Base-by-base conservation (phyloP, 495 filamentous ascomycete species). In the Ramalina intermedia region DNA sequence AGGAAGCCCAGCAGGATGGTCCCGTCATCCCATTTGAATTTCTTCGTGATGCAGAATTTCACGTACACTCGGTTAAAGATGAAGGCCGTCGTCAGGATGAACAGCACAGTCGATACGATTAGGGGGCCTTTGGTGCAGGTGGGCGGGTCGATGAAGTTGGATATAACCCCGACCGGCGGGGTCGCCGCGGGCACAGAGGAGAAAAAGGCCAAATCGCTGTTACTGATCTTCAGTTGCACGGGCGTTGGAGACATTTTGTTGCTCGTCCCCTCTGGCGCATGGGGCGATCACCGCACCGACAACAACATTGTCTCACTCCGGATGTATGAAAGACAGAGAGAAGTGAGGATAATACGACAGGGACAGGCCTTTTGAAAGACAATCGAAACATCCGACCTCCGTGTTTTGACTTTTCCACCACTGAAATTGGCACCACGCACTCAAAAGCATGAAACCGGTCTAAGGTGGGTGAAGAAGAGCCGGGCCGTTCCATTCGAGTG, bases 21-120 rank as follows among this genome's bases (percentile, higher is more conserved):
- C 26, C 41, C 17, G 29, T 50, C 52, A 17, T 54, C 52, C 52
- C 41, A 54, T 6, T 17, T 26, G 6, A 35, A 40, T 29, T 42
- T 50, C 13, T 37, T 33, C 17, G 46, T 16, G 8, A 54, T 37
- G 24, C 16, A 41, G 1, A 42, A 16, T 16, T 54, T 54, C 13
- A 29, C 40, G 20, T 54, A 50, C 12, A 37, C 14, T 17, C 52
- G 47, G 18, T 41, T 49, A 0, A 50, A 14, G 1, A 45, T 4
- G 14, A 54, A 50, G 1, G 41, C 20, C 2, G 6, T 16, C 3
- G 37, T 6, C 3, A 54, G 41, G 11, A 46, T 21, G 16, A 54
- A 29, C 13, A 54, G n/a, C n/a, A 43, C 44, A 1, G 24, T 18
- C 23, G 37, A 17, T 4, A 46, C 14, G 35, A 41, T 18, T 1